Base-by-base conservation (phyloP, 768 basidiomycete species). In the Phaffia australis region DNA sequence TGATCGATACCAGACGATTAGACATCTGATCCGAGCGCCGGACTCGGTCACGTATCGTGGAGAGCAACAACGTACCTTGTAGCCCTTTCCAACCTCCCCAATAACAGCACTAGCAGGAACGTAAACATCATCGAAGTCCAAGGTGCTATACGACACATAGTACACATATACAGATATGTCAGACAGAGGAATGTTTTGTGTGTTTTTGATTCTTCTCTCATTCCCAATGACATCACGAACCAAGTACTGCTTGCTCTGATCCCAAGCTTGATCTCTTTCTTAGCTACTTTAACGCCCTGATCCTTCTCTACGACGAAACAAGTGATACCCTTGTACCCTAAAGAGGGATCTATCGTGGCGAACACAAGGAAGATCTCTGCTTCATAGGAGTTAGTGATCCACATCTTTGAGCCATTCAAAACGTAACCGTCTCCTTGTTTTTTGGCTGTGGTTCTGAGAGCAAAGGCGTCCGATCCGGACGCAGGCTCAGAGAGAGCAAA, bases 251-350 rank as follows among this genome's bases (percentile, higher is more conserved):
- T 92, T 0, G 95, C 92, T 66, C 89, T 83, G 74, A 99, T 98
- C 59, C 95, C 95, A 56, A 98, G 84, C 77, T 78, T 66, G 0
- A 5, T 7, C 76, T 99, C 95, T 80, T 97, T 97, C 82, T 99
- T 99, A 21, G 93, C 93, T 67, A 98, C 90, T 76, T 97, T 80
- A 69, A 99, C 81, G 15, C 94, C 95, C 89, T 93, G 92, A 68
- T 94, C 91, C 77, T 89, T 94, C 55, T 90, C 91, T 30, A 90
- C 88, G 56, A 94, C 79, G 78, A 99, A 99, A 77, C 94, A 98
- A 5, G 95, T 94, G 76, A 99, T 99, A 25, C 95, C 95, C 77
- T 98, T 99, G 83, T 99, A 98, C 0, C 95, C 93, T 75, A 91
- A 90, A 70, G 83, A 87, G 0, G 89, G 87, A 74, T 83, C 67